phyloP scores from a whole-genome alignment of 1,284 basidiomycete species.

The Sporisorium scitamineum region DNA sequence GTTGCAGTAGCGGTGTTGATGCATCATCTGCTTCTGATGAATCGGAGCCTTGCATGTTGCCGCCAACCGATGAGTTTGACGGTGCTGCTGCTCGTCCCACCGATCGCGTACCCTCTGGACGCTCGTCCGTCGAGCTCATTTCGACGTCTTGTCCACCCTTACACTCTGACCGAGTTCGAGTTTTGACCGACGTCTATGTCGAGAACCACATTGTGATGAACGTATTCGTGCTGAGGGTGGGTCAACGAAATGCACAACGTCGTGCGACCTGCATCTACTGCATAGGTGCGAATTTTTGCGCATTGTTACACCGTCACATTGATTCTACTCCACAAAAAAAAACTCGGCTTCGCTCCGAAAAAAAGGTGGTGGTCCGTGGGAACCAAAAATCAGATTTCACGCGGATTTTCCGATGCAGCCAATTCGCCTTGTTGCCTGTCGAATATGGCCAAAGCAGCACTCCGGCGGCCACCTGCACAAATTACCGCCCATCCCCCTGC shows the following conservation, averaged over 20 bases:
- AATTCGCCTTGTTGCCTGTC: constrained; percentile 1
- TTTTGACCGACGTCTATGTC: background rate
- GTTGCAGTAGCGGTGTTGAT: constrained; percentile 18
- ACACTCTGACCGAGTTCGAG: background rate
- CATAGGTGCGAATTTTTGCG: background rate
- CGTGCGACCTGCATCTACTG: background rate
- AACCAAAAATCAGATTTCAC: background rate
- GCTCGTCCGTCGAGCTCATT: constrained; percentile 7
- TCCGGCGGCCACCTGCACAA: constrained; percentile 2
- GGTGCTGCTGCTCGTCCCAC: background rate
- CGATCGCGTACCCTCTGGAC: background rate
- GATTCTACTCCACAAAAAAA: background rate
- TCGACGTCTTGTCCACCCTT: background rate
- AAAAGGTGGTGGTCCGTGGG: background rate
- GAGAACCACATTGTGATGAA: background rate
- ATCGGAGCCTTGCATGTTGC: background rate
- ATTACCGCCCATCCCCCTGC: background rate
- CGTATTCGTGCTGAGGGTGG: background rate
- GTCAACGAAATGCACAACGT: background rate
- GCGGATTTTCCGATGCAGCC: background rate
- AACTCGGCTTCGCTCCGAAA: background rate
- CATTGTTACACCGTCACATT: background rate
- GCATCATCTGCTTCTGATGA: constrained; percentile 10
- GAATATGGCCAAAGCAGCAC: constrained; percentile 10
- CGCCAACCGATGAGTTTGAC: background rate